Evolutionary conservation across 2,329 filamentous ascomycete species (phyloP).

Genomic region (Trichoderma sp.): DNA sequence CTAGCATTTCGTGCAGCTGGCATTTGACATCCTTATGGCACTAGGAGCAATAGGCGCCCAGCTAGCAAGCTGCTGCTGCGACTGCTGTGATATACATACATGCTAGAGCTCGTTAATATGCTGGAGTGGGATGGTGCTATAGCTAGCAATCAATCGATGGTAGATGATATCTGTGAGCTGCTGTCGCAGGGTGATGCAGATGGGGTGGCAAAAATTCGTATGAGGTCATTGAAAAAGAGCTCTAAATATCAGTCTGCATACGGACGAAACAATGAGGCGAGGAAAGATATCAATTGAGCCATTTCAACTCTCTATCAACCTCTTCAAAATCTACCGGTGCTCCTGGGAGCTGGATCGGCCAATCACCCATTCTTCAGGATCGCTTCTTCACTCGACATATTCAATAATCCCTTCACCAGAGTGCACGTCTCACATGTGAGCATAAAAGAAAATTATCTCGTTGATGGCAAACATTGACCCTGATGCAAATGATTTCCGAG

Average conservation of each 20-base stretch:
- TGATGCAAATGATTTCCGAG: constrained; percentile 56
- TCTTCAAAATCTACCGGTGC: constrained; percentile 3
- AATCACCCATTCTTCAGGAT: background rate
- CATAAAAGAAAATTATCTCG: constrained; percentile 39
- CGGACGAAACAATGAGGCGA: background rate
- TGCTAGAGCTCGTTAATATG: too few relatives aligned
- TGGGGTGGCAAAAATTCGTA: background rate
- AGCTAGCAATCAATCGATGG: background rate
- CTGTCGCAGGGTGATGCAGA: background rate
- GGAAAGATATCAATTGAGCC: constrained; percentile 26
- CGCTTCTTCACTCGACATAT: constrained; percentile 9
- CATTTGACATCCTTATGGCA: background rate
- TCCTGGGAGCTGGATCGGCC: background rate
- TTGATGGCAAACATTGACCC: constrained; percentile 47
- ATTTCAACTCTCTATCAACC: constrained; percentile 12
- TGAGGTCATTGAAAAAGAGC: background rate
- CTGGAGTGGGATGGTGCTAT: background rate
- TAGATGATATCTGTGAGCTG: background rate
- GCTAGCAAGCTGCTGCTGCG: background rate
- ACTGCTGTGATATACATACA: too few relatives aligned
- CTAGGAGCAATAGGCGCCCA: background rate
- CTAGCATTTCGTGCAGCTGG: background rate
- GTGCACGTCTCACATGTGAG: constrained; percentile 36
- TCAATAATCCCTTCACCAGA: constrained; percentile 20
- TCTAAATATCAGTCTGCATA: background rate